A percentile compares a stretch with the other conserved stretches of the same genome.
phyloP scores from a whole-genome alignment of 129 eudicot genomes.

The Artemisia annua region DNA sequence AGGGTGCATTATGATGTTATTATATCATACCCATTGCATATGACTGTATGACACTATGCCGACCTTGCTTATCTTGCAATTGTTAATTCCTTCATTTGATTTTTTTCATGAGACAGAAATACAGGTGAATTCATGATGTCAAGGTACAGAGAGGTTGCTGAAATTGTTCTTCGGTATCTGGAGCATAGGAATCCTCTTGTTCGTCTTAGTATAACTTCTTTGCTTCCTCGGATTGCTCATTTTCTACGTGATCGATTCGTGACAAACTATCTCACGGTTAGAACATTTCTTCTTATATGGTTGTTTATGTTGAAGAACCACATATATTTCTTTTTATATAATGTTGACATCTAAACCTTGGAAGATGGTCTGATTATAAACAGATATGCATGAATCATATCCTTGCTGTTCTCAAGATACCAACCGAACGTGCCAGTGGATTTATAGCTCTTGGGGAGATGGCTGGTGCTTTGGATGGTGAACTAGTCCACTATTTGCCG shows the following conservation, averaged over 20 bases:
- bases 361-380: conserved; percentile 24
- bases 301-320: not conserved
- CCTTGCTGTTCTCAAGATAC: conserved; percentile 91
- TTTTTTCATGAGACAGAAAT: conserved; percentile 49
- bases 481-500: conserved; percentile 95
- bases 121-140: conserved; percentile 99
- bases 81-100: conserved; percentile 9
- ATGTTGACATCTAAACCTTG: conserved; percentile 19
- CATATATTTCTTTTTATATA: not conserved
- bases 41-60: not conserved
- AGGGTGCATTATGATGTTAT: not conserved
- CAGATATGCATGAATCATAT: conserved; percentile 99
- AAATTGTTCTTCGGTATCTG: conserved; percentile 89
- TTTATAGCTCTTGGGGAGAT: conserved; percentile 99
- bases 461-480: conserved; percentile 99
- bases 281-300: conserved; percentile 13
- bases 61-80: conserved; percentile 4
- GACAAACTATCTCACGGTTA: conserved; percentile 86
- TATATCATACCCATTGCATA: conserved; percentile 4
- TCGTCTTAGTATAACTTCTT: conserved; percentile 95
- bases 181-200: conserved; percentile 95
- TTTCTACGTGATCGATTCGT: conserved; percentile 97
- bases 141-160: conserved; percentile 96
- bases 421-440: conserved; percentile 97
- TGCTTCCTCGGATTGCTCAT: conserved; percentile 97